Conservation (phyloP, 208 protist species). For the Leishmania arabica region DNA sequence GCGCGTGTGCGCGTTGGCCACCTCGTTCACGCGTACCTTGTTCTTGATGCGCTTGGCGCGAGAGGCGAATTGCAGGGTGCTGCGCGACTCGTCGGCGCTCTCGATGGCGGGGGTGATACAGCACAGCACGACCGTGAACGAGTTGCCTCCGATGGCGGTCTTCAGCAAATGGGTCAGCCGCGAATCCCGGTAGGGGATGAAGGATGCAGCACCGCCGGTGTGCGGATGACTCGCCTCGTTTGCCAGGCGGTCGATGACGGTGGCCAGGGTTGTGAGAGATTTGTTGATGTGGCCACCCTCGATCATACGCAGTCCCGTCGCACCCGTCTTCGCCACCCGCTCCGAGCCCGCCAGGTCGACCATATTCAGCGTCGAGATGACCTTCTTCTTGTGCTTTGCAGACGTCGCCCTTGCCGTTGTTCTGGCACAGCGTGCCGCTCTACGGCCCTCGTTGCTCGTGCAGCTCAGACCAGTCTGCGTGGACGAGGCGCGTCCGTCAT, state of each 20-base stretch:
- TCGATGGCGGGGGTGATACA: conserved; percentile 71
- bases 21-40: conserved; percentile 62
- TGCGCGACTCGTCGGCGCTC: conserved; percentile 72
- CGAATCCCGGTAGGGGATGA: conserved; percentile 93
- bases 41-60: conserved; percentile 75
- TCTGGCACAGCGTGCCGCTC: background rate
- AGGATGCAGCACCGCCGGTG: conserved; percentile 25
- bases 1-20: conserved; percentile 51
- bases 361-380: conserved; percentile 86
- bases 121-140: conserved; percentile 88
- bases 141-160: conserved; percentile 95
- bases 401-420: background rate
- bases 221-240: conserved; percentile 12
- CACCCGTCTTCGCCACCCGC: conserved; percentile 93
- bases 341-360: conserved; percentile 95
- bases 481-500: conserved; percentile 19
- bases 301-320: conserved; percentile 90
- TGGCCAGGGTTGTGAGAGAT: conserved; percentile 76
- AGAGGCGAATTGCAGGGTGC: conserved; percentile 81
- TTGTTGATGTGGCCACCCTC: conserved; percentile 95
- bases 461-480: background rate
- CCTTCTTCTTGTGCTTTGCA: conserved; percentile 36
- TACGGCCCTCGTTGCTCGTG: background rate
- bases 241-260: conserved; percentile 74
- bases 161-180: conserved; percentile 94